Evolutionary conservation across 305 asterid genomes (phyloP).

Genomic region (Stenogyne calaminthoides): DNA sequence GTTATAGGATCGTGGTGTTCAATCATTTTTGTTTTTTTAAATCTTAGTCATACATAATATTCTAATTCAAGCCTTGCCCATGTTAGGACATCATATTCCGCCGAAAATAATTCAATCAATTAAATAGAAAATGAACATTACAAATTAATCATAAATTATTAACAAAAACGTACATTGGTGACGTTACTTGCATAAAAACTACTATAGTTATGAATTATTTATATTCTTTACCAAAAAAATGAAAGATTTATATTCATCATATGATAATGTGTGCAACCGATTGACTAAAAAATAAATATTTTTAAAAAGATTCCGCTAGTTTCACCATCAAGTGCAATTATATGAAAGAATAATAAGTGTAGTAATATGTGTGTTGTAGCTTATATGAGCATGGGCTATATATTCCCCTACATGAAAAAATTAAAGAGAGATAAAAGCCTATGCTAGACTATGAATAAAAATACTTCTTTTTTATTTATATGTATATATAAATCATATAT

Average conservation of each 20-base stretch:
- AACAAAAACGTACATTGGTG: neutral
- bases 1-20: neutral
- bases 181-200: neutral
- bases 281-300: neutral
- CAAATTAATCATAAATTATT: too few relatives aligned
- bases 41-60: slow-evolving; percentile 15
- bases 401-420: neutral
- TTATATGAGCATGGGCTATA: slow-evolving; percentile 6
- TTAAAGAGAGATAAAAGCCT: neutral
- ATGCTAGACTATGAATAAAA: neutral
- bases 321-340: slow-evolving; percentile 11
- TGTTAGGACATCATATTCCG: neutral
- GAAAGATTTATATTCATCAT: neutral
- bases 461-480: too few relatives aligned
- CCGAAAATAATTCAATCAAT: neutral
- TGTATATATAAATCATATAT: too few relatives aligned
- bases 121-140: neutral
- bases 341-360: slow-evolving; percentile 28
- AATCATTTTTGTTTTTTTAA: neutral
- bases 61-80: neutral
- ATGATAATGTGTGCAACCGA: neutral
- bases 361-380: neutral
- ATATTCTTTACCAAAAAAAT: neutral
- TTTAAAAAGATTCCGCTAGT: neutral
- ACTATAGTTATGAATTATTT: neutral